Evolutionary conservation across 1,139 yeast genomes (phyloP).

Genomic region (Taphrina flavorubra): DNA sequence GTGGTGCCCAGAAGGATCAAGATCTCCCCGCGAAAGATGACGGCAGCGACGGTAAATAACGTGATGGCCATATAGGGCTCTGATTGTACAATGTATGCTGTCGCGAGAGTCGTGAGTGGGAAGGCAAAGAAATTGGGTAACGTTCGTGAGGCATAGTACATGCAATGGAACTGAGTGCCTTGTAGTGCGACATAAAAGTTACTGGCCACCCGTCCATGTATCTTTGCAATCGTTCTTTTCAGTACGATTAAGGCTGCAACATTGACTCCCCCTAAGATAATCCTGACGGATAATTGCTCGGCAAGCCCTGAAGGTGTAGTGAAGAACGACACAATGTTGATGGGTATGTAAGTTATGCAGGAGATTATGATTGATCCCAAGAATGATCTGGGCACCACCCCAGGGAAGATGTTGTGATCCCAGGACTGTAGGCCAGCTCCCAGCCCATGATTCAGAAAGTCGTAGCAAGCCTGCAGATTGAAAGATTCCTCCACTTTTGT

Average conservation of each 20-base stretch:
- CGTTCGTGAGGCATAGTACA: conserved; percentile 78
- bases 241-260: conserved; percentile 49
- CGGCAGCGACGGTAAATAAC: conserved; percentile 66
- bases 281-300: conserved; percentile 51
- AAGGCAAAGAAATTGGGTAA: conserved; percentile 85
- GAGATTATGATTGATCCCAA: conserved; percentile 72
- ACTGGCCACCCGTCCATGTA: conserved; percentile 43
- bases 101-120: conserved; percentile 59
- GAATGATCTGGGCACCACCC: conserved; percentile 87
- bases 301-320: conserved; percentile 3
- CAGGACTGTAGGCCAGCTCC: conserved; percentile 52
- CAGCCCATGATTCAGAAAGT: conserved; percentile 70
- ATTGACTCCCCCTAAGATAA: conserved; percentile 51
- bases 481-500: conserved; percentile 96
- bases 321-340: not conserved
- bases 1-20: conserved; percentile 63
- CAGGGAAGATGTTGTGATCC: conserved; percentile 83
- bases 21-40: conserved; percentile 76
- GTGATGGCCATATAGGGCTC: conserved; percentile 56
- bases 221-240: conserved; percentile 47
- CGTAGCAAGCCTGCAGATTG: conserved; percentile 88
- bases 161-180: conserved; percentile 75
- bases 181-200: conserved; percentile 67
- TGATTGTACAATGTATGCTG: conserved; percentile 32
- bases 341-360: conserved; percentile 46